A percentile compares a stretch with the other conserved stretches of the same genome.
Evolutionary conservation across 345 rosid species (phyloP).

Genomic region (Populus simonii): DNA sequence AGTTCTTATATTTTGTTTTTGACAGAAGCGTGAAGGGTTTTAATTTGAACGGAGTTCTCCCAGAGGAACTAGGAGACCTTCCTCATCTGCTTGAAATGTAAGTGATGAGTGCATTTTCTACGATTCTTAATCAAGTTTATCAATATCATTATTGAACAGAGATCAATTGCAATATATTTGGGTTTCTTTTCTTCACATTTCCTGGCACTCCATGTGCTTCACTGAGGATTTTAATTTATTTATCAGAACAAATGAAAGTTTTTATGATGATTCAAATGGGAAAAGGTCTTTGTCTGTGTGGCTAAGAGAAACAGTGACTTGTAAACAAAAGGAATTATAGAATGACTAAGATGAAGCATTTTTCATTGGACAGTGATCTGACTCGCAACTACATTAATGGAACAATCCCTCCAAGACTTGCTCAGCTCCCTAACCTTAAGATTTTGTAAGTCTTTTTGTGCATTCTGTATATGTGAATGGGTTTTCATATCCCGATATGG

Average conservation of each 20-base stretch:
- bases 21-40: slow-evolving; percentile 50
- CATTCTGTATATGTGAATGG: neutral
- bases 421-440: slow-evolving; percentile 42
- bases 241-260: too few species aligned
- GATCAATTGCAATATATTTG: too few species aligned
- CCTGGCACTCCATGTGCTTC: neutral
- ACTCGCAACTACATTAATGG: slow-evolving; percentile 66
- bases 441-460: slow-evolving; percentile 41
- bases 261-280: too few species aligned
- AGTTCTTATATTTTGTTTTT: neutral
- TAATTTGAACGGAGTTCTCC: slow-evolving; percentile 57
- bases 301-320: neutral
- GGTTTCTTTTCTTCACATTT: neutral
- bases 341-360: neutral
- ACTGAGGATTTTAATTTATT: neutral
- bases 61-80: slow-evolving; percentile 63
- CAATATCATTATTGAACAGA: too few species aligned
- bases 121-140: neutral
- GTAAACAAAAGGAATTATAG: neutral
- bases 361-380: slow-evolving; percentile 53
- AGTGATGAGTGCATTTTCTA: slow-evolving; percentile 15
- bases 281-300: neutral
- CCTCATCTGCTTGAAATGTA: slow-evolving; percentile 51
- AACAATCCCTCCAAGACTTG: slow-evolving; percentile 53
- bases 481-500: neutral